Evolutionary conservation across 2,329 filamentous ascomycete species (phyloP), one percentile per base, ranked within the genome.

Genomic region (Dactylellina parvicollis): DNA sequence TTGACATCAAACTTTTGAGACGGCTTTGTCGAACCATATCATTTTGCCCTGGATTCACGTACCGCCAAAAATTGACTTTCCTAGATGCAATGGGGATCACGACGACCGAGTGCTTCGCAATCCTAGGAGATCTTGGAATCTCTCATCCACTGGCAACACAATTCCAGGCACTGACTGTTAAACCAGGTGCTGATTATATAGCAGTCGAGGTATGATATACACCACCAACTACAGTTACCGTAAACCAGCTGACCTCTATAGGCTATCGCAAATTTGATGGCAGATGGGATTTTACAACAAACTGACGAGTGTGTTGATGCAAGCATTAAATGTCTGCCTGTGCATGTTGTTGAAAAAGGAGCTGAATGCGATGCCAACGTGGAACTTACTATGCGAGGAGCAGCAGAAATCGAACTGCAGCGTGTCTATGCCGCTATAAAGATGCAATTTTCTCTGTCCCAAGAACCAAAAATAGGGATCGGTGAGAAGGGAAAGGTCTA

Each of bases 31-130:
- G 80, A 8, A 82, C 86, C 1, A 84, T 84, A 18, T 83, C 89
- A 80, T 79, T 81, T 2, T 90, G 88, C 77, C 82, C 84, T 1
- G 88, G 87, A 1, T 89, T 90, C 78, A 87, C 85, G 2, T 81
- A 85, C 0, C 74, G 83, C n/a, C 85, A 87, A 81, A 89, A 89
- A 36, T 16, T 69, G 10, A 69, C 57, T 4, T 69, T 74, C 34
- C 44, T 74, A 12, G 69, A 66, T 56, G 69, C 69, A 8, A 73
- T 73, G 69, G 69, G 69, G 16, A 73, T 73, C 16, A 66, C 60
- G 10, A 60, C 69, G 10, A 56, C 60, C 2, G 69, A 73, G 36
- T 73, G 69, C 44, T 64, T 73, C 32, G 30, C 69, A 30, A 73
- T 73, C 38, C n/a, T 73, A 5, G 69, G 69, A 3, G 69, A 73